Evolutionary conservation across 1,139 yeast species (phyloP), one percentile per base, ranked within the genome.

Genomic region (Arxiozyma slooffiae): DNA sequence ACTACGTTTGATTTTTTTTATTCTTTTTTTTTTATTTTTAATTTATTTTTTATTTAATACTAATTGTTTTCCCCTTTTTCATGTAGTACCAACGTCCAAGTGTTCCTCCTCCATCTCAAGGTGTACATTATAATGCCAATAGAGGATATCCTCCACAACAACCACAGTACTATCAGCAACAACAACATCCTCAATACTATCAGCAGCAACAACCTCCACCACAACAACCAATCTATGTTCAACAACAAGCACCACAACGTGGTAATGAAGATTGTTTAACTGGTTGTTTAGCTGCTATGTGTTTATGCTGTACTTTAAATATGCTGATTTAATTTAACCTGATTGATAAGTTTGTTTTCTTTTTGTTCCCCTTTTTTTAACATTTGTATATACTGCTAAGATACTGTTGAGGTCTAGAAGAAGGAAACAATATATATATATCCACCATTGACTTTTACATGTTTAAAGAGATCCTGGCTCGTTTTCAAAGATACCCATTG

Each of bases 281-380:
- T 69, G 88, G 79, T 4, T 82, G 87, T 69, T 71, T 82, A 59
- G 87, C 81, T 38, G 87, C 85, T 14, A 58, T 81, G 67, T 82
- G 89, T 78, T 60, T 82, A 55, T 82, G 88, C 64, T 82, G 85
- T 67, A 79, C 88, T 5, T 71, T 82, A 58, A 88, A 82, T 62
- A 79, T 81, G 61, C 59, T 82, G 39, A 78, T 81, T 63, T 82
- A 71, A 61, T 11, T n/a, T 18, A 41, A 30, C 14, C 36, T 2
- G 36, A 30, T 11, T 11, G 36, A 2, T 30, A 30, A n/a, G n/a
- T n/a, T 30, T 30, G 14, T 30, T 30, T n/a, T 30, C 36, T 30
- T 14, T 3, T 30, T 30, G n/a, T n/a, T n/a, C n/a, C n/a, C n/a
- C n/a, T n/a, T n/a, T n/a, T n/a, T n/a, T n/a, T n/a, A n/a, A n/a